Percentiles rank a stretch among this genome's conserved stretches.
Evolutionary conservation across 2,329 filamentous ascomycete genomes (phyloP).

Genomic region (Xylariomycetidae sp.): DNA sequence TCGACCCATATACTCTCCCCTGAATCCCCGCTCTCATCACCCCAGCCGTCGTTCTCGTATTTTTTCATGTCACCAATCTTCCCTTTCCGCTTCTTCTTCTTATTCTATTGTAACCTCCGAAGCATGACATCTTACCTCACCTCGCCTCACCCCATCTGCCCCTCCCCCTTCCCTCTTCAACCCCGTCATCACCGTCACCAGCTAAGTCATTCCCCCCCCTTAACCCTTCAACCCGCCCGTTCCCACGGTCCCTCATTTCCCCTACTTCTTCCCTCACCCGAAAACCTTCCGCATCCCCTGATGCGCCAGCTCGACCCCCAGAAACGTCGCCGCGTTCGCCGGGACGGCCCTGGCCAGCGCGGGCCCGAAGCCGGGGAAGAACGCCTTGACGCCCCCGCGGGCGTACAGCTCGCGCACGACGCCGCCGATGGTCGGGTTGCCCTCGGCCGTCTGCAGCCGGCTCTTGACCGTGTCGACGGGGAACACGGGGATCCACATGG

Average conservation of each 20-base stretch:
- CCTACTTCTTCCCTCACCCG: slow-evolving; percentile 32
- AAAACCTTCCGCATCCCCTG: slow-evolving; percentile 77
- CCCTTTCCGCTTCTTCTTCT: no score
- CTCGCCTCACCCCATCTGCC: no score
- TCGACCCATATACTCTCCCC: no score
- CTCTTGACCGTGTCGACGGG: slow-evolving; percentile 96
- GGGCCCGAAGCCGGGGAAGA: slow-evolving; percentile 95
- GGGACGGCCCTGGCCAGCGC: slow-evolving; percentile 90
- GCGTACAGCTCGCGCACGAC: slow-evolving; percentile 80
- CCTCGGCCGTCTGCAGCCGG: slow-evolving; percentile 84
- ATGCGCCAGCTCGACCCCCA: slow-evolving; percentile 79
- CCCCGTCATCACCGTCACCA: no score
- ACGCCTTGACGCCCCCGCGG: slow-evolving; percentile 79
- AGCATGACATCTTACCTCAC: no score
- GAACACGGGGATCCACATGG: slow-evolving; percentile 99
- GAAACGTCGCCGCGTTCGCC: slow-evolving; percentile 92
- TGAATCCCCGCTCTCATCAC: no score
- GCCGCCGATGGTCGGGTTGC: slow-evolving; percentile 72
- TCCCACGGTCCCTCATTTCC: neutral
- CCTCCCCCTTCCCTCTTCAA: no score
- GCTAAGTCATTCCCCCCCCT: neutral
- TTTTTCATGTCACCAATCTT: no score
- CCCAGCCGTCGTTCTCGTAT: no score
- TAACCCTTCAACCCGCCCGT: slow-evolving; percentile 1
- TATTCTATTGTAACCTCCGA: no score